phyloP scores from a whole-genome alignment of 2,329 filamentous ascomycete species.

The Tolypocladium tropicale region DNA sequence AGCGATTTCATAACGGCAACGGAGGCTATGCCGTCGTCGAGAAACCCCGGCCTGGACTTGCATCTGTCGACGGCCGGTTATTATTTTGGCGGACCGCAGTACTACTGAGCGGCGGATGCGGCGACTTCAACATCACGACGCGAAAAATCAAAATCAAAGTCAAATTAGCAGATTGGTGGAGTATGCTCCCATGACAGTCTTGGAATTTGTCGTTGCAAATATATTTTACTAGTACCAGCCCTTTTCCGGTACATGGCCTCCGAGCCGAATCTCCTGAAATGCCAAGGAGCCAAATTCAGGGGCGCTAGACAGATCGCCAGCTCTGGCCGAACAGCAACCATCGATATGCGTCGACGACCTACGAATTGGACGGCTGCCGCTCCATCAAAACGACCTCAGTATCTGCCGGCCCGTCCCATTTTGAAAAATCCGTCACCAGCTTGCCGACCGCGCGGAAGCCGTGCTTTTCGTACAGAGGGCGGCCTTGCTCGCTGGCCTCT shows the following conservation, averaged over 20 bases:
- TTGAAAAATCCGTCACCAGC: conserved; percentile 14
- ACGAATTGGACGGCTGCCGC: conserved; percentile 3
- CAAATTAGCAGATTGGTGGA: not conserved
- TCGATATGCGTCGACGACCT: not conserved
- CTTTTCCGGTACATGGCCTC: not conserved
- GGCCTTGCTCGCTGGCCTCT: conserved; percentile 23
- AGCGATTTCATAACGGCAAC: conserved; percentile 3
- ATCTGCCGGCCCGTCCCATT: conserved; percentile 16
- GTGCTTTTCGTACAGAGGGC: conserved; percentile 21
- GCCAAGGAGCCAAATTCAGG: not conserved
- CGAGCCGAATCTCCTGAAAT: not conserved
- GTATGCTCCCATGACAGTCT: not conserved
- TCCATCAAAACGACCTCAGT: conserved; percentile 13
- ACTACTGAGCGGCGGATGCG: conserved; percentile 4
- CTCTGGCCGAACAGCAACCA: not conserved
- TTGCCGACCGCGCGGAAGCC: conserved; percentile 22
- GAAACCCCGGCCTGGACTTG: conserved; percentile 6
- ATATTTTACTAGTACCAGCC: not conserved
- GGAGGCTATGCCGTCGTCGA: conserved; percentile 7
- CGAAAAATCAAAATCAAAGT: not conserved
- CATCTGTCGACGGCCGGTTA: conserved; percentile 8
- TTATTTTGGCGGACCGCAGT: conserved; percentile 8
- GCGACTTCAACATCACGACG: not conserved
- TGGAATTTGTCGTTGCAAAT: not conserved
- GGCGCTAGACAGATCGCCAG: not conserved